Evolutionary conservation across 345 rosid species (phyloP), one percentile per base, ranked within the genome.

Genomic region (Raphanus sativus): DNA sequence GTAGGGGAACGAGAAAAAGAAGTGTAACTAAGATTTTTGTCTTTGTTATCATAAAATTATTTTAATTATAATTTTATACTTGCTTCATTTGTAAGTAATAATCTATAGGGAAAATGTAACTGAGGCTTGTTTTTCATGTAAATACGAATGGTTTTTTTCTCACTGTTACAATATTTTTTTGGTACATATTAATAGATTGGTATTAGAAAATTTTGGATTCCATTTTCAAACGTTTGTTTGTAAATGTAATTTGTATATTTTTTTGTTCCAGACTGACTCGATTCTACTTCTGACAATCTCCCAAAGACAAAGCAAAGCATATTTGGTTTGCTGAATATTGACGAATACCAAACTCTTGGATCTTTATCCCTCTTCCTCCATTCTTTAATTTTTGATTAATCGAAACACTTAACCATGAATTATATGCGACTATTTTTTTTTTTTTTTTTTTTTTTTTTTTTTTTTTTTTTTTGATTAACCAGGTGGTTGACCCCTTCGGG

Each of bases 281-380:
- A 74, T 42, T 59, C 79, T 15, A 67, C 56, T 48, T 29, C 29
- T 56, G 56, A 0, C 21, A 24, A 65, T 71, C 52, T 80, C 84
- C 85, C 50, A 63, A 67, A 60, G 62, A 29, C 80, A 84, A 90
- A 89, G 93, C 65, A 91, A 91, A 75, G 97, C 76, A 91, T 87
- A 89, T 77, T 73, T 48, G 2, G 55, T 48, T 4, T 11, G 58
- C 5, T 72, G 71, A 70, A 54, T 8, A 36, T 58, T 30, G 48
- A 69, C 56, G 61, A 24, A 30, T 33, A 52, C 60, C 38, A 30
- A 67, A 58, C 45, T 40, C 67, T 59, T 67, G 9, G n/a, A 50
- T 52, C 30, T 45, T 48, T 50, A 69, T 16, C 60, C 36, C 9
- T 55, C 59, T 63, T 70, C n/a, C 2, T 63, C 50, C 65, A 70